Percentiles rank a stretch among this genome's conserved stretches.
phyloP scores from a whole-genome alignment of 1,284 basidiomycete genomes.

The Waitea zeae region DNA sequence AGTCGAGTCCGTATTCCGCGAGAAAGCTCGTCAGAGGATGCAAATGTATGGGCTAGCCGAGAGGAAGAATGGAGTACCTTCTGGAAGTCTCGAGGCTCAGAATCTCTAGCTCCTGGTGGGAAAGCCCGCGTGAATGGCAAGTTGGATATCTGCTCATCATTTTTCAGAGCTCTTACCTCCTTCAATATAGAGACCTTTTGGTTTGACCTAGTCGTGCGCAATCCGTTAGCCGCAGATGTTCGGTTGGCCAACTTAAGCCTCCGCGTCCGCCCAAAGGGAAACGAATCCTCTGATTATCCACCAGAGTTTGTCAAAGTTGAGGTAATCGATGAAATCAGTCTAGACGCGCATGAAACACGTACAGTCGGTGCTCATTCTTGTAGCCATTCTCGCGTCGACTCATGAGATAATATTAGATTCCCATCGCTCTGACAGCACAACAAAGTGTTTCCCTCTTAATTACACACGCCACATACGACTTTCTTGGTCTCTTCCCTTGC shows the following conservation, averaged over 20 bases:
- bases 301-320: constrained; percentile 35
- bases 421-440: constrained; percentile 37
- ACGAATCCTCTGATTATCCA: constrained; percentile 15
- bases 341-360: constrained; percentile 39
- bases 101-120: constrained; percentile 28
- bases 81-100: constrained; percentile 34
- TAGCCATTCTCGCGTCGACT: constrained; percentile 1
- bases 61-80: constrained; percentile 48
- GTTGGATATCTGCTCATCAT: constrained; percentile 14
- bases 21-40: constrained; percentile 24
- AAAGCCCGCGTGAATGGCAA: constrained; percentile 49
- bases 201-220: constrained; percentile 50
- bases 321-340: constrained; percentile 32
- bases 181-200: constrained; percentile 52
- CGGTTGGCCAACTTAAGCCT: constrained; percentile 43
- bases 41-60: constrained; percentile 35
- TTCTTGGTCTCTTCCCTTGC: constrained; percentile 46
- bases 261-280: constrained; percentile 23
- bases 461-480: too few relatives aligned
- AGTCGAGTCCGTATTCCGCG: constrained; percentile 36
- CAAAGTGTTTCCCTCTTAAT: constrained; percentile 31
- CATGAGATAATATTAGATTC: constrained; percentile 24
- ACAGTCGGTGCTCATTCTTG: constrained; percentile 23
- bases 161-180: neutral
- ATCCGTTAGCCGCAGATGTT: constrained; percentile 56